Percentiles rank a stretch among this genome's conserved stretches.
Evolutionary conservation across 257 asterid species (phyloP).

Genomic region (Plantago ovata): DNA sequence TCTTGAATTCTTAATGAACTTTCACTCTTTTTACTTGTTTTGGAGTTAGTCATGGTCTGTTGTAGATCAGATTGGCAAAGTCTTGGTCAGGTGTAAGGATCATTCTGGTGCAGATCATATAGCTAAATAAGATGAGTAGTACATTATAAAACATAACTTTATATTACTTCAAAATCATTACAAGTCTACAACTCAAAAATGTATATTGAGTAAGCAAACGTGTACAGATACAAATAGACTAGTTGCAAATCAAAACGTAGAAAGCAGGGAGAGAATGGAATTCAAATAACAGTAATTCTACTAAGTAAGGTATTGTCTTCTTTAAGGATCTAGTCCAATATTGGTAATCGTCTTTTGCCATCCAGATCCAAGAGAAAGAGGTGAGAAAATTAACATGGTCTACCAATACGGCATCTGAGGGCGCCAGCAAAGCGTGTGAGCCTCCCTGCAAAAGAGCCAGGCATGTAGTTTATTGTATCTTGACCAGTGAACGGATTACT

Average conservation of each 20-base stretch:
- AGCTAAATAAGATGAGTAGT: neutral
- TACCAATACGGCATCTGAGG: constrained; percentile 31
- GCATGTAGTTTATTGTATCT: constrained; percentile 37
- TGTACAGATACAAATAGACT: neutral
- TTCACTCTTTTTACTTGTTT: too few relatives aligned
- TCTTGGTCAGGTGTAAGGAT: too few relatives aligned
- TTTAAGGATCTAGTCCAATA: neutral
- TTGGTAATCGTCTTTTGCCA: neutral
- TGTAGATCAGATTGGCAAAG: too few relatives aligned
- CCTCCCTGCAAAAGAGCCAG: constrained; percentile 45
- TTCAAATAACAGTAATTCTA: neutral
- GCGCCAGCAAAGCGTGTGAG: constrained; percentile 54
- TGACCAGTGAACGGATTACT: constrained; percentile 17
- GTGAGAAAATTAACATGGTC: constrained; percentile 21
- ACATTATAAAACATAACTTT: neutral
- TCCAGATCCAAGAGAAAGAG: constrained; percentile 1
- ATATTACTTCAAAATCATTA: neutral
- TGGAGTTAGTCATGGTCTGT: too few relatives aligned
- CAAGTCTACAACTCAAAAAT: neutral
- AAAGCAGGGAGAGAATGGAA: neutral
- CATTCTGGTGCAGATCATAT: neutral
- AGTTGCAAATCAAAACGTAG: neutral
- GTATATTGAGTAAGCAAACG: neutral
- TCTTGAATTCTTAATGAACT: too few relatives aligned
- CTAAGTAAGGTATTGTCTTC: neutral